Base-by-base conservation (phyloP, 2,329 filamentous ascomycete species). In the Huntiella bhutanensis region DNA sequence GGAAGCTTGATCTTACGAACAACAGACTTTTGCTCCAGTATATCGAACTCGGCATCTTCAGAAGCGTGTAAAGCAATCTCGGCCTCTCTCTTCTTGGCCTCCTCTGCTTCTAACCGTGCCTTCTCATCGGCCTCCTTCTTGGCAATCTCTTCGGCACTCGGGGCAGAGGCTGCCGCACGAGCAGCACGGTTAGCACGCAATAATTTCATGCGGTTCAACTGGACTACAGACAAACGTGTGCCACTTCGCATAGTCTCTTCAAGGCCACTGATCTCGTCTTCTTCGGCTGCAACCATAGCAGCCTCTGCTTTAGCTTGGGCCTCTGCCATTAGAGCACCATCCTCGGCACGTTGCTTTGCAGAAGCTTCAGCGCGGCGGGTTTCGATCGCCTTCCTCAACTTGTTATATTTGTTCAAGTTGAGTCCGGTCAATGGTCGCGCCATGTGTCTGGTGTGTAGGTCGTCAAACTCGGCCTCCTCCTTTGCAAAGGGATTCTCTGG, bases 381-480 rank as follows among this genome's bases (percentile, higher is more conserved):
- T 33, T 46, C 44, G n/a, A 47, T 33, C 16, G 33, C 34, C 19
- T 43, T 44, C n/a, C 33, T 39, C 6, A 49, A 45, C 15, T 49
- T 49, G 19, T 49, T 46, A 36, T 41, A 49, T n/a, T 34, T 45
- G 28, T 47, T 41, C n/a, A 49, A 13, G 12, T 49, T 35, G 15
- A 44, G n/a, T 11, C 48, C 48, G 4, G 40, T 40, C 11, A 49
- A 17, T 17, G 53, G 59, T 7, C 60, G 61, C 65, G 52, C 33
- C 8, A 51, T 46, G 42, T 64, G 64, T 46, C 53, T 56, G 0
- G 64, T 60, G 28, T 63, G 58, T 51, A 67, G 66, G 32, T 61
- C 60, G 33, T 64, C 64, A 52, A 67, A 67, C 59, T 79, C 80
- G 58, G 69, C 75, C 58, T 71, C 73, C 52, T 70, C 68, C 2